Conservation (phyloP, 2,329 filamentous ascomycete species). For the Cordyceps cateniannulata region DNA sequence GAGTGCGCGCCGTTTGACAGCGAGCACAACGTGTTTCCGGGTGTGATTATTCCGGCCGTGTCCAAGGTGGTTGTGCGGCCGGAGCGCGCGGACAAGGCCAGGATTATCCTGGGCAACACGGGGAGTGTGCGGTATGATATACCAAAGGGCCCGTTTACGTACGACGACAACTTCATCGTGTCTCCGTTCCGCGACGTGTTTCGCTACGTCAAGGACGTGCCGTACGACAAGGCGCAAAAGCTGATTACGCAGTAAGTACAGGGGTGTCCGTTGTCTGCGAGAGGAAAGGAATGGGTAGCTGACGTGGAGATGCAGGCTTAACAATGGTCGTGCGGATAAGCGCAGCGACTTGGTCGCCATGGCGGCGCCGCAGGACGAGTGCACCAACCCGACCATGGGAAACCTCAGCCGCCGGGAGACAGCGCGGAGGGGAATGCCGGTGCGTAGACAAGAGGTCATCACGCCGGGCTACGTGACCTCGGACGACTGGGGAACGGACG, state of each 20-base stretch:
- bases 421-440: slow-evolving; percentile 25
- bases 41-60: slow-evolving; percentile 43
- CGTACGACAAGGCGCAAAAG: slow-evolving; percentile 35
- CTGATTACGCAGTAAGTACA: slow-evolving; percentile 23
- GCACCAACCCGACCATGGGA: slow-evolving; percentile 38
- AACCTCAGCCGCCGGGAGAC: slow-evolving; percentile 17
- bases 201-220: slow-evolving; percentile 46
- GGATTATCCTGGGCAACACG: slow-evolving; percentile 55
- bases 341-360: slow-evolving; percentile 30
- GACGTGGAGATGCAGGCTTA: slow-evolving; percentile 26
- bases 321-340: slow-evolving; percentile 32
- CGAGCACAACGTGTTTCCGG: slow-evolving; percentile 47
- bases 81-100: slow-evolving; percentile 40
- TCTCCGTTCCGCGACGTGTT: slow-evolving; percentile 49
- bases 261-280: too few species aligned
- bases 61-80: slow-evolving; percentile 45
- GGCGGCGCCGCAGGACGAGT: slow-evolving; percentile 35
- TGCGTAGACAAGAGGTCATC: slow-evolving; percentile 42
- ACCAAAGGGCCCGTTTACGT: slow-evolving; percentile 56
- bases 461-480: slow-evolving; percentile 47
- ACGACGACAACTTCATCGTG: slow-evolving; percentile 45
- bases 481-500: slow-evolving; percentile 50
- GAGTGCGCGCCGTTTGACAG: slow-evolving; percentile 47
- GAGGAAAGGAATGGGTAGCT: too few species aligned
- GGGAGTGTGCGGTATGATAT: slow-evolving; percentile 57